Evolutionary conservation across 495 filamentous ascomycete genomes (phyloP), one percentile per base, ranked within the genome.

Genomic region (Hypoxylon cercidicola): DNA sequence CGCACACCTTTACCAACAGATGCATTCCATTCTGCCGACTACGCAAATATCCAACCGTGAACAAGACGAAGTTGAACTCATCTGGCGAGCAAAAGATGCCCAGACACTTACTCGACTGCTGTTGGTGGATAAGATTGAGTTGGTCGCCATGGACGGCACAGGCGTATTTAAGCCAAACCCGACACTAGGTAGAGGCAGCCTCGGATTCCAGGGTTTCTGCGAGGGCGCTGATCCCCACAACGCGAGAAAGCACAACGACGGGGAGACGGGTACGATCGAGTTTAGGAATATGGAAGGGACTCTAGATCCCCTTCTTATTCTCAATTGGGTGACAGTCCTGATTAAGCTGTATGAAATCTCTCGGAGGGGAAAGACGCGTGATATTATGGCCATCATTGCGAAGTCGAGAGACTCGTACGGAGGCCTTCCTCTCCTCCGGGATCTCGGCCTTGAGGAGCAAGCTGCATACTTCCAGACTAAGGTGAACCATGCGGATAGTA

Each of bases 211-310:
- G 10, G 63, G 63, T 21, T 51, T 56, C 25, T 55, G 50, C 39
- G 11, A 55, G 32, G 18, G 35, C 0, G 55, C 55, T 13, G 12
- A 3, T 0, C 48, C 20, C 3, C 30, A 15, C 20, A 34, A 2
- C 12, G 0, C n/a, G 7, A 7, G 1, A 2, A 0, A 13, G 21
- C 30, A 66, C 39, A 66, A 66, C 40, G 19, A 66, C 37, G 63
- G 63, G 3, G 25, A 66, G 11, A 66, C 44, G 2, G 55, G 63
- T 6, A 66, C 63, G 28, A 18, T 66, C 10, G 63, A 66, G 37
- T 66, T 66, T n/a, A 35, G 63, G 12, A 39, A n/a, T 1, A 51
- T 66, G 50, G 44, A 66, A 11, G 19, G 50, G 3, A 60, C 32
- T 21, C 16, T 60, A 2, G 63, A 66, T 25, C 55, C 63, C 5